Evolutionary conservation across 495 filamentous ascomycete genomes (phyloP).

Genomic region (Neurospora sp.): DNA sequence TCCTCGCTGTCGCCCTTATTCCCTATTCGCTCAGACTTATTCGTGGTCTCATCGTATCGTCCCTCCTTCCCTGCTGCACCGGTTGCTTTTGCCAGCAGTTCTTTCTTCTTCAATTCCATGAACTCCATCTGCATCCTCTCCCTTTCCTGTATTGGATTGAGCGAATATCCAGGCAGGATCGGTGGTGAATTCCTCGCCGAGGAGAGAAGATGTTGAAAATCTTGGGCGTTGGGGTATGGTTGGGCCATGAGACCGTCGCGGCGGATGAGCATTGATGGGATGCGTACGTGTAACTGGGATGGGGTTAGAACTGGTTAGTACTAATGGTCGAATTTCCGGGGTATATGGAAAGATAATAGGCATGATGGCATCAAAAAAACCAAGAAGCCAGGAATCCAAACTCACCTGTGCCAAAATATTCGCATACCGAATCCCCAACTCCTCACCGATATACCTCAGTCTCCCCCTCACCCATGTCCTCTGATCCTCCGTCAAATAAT

Average conservation of each 20-base stretch:
- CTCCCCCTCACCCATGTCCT: conserved; percentile 36
- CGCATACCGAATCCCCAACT: conserved; percentile 38
- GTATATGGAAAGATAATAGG: background rate
- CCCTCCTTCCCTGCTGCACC: conserved; percentile 6
- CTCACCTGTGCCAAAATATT: conserved; percentile 33
- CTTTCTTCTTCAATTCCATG: conserved; percentile 23
- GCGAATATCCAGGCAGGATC: conserved; percentile 10
- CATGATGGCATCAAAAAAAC: background rate
- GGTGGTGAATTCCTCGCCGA: conserved; percentile 9
- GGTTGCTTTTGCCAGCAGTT: conserved; percentile 27
- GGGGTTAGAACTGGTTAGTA: background rate
- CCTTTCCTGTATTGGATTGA: conserved; percentile 29
- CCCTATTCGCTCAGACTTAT: conserved; percentile 10
- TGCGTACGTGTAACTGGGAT: conserved; percentile 32
- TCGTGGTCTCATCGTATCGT: conserved; percentile 15
- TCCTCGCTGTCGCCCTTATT: background rate
- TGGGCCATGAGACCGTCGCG: conserved; percentile 31
- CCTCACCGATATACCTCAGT: conserved; percentile 34
- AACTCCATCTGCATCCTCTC: conserved; percentile 28
- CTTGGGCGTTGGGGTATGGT: conserved; percentile 19
- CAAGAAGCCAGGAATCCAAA: background rate
- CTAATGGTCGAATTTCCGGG: background rate
- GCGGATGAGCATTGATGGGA: conserved; percentile 44
- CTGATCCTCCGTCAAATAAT: conserved; percentile 40
- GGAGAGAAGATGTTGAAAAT: conserved; percentile 22